These are phyloP conservation scores for Skeletonema potamos DNA, from an alignment of 108 stramenopile genomes.

Conservation along the genomic window DNA sequence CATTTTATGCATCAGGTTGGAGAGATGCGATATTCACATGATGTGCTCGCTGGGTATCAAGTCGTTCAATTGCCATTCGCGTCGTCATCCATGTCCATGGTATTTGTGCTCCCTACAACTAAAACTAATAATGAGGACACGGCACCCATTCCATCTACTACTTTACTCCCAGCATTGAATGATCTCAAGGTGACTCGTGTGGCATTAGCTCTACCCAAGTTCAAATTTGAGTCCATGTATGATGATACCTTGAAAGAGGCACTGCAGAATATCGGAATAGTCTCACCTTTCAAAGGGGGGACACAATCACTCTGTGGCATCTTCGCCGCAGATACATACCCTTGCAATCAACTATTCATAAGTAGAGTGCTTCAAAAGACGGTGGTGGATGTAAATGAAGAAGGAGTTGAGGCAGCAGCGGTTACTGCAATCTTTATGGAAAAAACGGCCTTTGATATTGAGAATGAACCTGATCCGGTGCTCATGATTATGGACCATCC, in stretches of 20 bases:
- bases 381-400: conserved; percentile 39
- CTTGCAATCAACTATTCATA: conserved; percentile 11
- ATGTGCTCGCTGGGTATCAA: conserved; percentile 16
- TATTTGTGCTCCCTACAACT: conserved; percentile 28
- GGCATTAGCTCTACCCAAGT: conserved; percentile 43
- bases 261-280: conserved; percentile 17
- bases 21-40: conserved; percentile 16
- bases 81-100: conserved; percentile 18
- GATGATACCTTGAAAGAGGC: conserved; percentile 24
- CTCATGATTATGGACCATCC: conserved; percentile 33
- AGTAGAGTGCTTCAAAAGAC: conserved; percentile 42
- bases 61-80: conserved; percentile 14
- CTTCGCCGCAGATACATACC: conserved; percentile 4
- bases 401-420: conserved; percentile 45
- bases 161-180: conserved; percentile 16
- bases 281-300: conserved; percentile 23
- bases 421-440: conserved; percentile 20
- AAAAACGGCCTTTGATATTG: background rate
- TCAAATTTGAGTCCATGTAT: conserved; percentile 42
- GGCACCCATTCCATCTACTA: background rate
- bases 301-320: conserved; percentile 10
- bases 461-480: background rate
- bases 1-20: conserved; percentile 33
- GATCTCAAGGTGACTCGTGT: conserved; percentile 20
- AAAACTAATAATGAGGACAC: background rate